These are phyloP conservation scores for Solanum sitiens DNA, from an alignment of 257 asterid species.

Conservation along the genomic window DNA sequence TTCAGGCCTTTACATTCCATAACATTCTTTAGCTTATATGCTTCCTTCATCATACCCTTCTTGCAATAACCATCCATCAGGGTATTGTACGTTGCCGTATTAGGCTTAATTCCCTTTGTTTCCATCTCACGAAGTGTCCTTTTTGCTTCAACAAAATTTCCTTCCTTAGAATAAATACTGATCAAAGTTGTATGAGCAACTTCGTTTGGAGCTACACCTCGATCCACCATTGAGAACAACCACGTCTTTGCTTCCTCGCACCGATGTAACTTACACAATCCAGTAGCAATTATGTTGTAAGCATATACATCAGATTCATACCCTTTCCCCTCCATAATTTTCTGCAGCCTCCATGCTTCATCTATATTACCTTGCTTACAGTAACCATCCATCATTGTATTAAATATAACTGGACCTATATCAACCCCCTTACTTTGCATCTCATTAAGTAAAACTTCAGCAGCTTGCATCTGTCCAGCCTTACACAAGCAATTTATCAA, in stretches of 20 bases:
- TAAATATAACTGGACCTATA: slow-evolving; percentile 50
- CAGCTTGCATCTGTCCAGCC: slow-evolving; percentile 60
- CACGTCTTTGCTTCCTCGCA: slow-evolving; percentile 55
- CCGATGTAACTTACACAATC: slow-evolving; percentile 43
- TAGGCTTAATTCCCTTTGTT: slow-evolving; percentile 15
- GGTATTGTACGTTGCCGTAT: slow-evolving; percentile 21
- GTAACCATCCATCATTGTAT: slow-evolving; percentile 80
- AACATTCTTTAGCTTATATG: slow-evolving; percentile 24
- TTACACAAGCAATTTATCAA: slow-evolving; percentile 64
- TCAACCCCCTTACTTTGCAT: slow-evolving; percentile 73
- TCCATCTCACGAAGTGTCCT: slow-evolving; percentile 12
- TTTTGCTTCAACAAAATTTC: slow-evolving; percentile 26
- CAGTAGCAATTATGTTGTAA: slow-evolving; percentile 55
- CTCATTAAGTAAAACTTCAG: slow-evolving; percentile 51
- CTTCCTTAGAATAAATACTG: slow-evolving; percentile 20
- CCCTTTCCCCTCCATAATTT: slow-evolving; percentile 66
- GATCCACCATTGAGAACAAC: slow-evolving; percentile 54
- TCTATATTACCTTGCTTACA: slow-evolving; percentile 70
- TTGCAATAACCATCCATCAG: slow-evolving; percentile 24
- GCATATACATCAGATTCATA: slow-evolving; percentile 52
- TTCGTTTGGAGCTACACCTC: slow-evolving; percentile 42
- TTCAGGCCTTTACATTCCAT: slow-evolving; percentile 45
- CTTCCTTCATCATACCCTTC: slow-evolving; percentile 22
- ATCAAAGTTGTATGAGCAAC: slow-evolving; percentile 18
- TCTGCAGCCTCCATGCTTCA: slow-evolving; percentile 52